Evolutionary conservation across 495 filamentous ascomycete species (phyloP).

Genomic region (Neurospora intermedia): DNA sequence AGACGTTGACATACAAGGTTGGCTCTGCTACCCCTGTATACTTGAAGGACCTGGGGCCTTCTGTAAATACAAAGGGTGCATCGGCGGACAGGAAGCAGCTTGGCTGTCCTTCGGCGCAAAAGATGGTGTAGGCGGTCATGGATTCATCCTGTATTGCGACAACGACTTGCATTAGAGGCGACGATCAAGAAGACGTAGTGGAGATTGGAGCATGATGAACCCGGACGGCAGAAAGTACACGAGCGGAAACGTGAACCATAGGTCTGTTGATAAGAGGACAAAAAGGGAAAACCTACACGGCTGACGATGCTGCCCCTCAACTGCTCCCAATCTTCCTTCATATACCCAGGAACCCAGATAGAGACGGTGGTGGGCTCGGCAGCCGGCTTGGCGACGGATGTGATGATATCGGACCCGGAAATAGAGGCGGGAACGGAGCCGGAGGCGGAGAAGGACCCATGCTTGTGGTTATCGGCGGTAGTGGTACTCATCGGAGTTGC

Average conservation of each 20-base stretch:
- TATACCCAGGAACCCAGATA: slow-evolving; percentile 25
- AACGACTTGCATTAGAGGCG: background rate
- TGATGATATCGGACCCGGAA: background rate
- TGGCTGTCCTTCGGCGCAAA: slow-evolving; percentile 23
- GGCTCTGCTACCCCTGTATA: slow-evolving; percentile 17
- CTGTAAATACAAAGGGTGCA: slow-evolving; percentile 27
- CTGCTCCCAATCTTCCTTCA: slow-evolving; percentile 16
- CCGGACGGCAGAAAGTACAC: background rate
- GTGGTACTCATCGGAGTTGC: background rate
- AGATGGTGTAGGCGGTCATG: slow-evolving; percentile 29
- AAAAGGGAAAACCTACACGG: slow-evolving; percentile 15
- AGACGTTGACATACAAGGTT: slow-evolving; percentile 14
- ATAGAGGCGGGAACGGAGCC: background rate
- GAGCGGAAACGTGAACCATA: background rate
- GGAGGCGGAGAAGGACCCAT: background rate
- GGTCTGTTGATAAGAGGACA: background rate
- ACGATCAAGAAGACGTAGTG: background rate
- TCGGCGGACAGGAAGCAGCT: slow-evolving; percentile 18
- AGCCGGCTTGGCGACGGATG: background rate
- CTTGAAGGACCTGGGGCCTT: slow-evolving; percentile 25
- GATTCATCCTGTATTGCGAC: slow-evolving; percentile 14
- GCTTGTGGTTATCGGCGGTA: background rate
- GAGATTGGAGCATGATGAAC: background rate
- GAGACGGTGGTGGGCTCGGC: slow-evolving; percentile 19
- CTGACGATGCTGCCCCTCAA: slow-evolving; percentile 28